Evolutionary conservation across 2,329 filamentous ascomycete species (phyloP).

Genomic region (Keithomyces neogunnii): DNA sequence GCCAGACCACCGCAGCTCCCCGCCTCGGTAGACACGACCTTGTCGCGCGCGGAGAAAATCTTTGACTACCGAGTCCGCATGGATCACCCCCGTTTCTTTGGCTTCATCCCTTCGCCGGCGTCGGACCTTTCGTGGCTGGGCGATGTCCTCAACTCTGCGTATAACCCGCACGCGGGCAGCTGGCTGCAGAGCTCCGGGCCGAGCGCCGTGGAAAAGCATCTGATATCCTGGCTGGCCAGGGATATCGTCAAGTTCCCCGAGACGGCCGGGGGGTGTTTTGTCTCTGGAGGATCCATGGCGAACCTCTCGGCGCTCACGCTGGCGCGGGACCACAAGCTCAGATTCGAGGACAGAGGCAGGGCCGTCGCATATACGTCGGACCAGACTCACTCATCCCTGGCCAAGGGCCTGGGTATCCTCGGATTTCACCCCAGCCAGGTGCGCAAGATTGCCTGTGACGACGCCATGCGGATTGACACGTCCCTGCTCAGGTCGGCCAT

Average conservation of each 20-base stretch:
- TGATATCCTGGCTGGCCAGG: slow-evolving; percentile 14
- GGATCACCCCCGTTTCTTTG: slow-evolving; percentile 12
- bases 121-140: slow-evolving; percentile 16
- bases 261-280: slow-evolving; percentile 14
- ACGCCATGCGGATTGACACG: slow-evolving; percentile 4
- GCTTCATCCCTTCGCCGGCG: slow-evolving; percentile 15
- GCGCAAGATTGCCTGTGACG: slow-evolving; percentile 5
- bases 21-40: too few species aligned
- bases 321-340: slow-evolving; percentile 12
- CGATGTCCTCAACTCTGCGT: slow-evolving; percentile 11
- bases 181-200: slow-evolving; percentile 15
- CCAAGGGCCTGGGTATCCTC: slow-evolving; percentile 8
- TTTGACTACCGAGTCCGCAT: slow-evolving; percentile 8
- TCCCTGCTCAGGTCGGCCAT: slow-evolving; percentile 4
- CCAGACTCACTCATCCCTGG: slow-evolving; percentile 12
- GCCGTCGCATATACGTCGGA: slow-evolving; percentile 12
- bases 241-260: slow-evolving; percentile 8
- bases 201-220: slow-evolving; percentile 15
- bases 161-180: slow-evolving; percentile 12
- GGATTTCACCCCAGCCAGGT: slow-evolving; percentile 9
- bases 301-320: slow-evolving; percentile 16
- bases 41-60: not conserved
- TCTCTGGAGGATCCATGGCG: slow-evolving; percentile 18
- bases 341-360: slow-evolving; percentile 5
- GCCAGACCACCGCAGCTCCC: too few species aligned